Evolutionary conservation across 106 monocot species (phyloP), one percentile per base, ranked within the genome.

Genomic region (Phalaenopsis aphrodite): DNA sequence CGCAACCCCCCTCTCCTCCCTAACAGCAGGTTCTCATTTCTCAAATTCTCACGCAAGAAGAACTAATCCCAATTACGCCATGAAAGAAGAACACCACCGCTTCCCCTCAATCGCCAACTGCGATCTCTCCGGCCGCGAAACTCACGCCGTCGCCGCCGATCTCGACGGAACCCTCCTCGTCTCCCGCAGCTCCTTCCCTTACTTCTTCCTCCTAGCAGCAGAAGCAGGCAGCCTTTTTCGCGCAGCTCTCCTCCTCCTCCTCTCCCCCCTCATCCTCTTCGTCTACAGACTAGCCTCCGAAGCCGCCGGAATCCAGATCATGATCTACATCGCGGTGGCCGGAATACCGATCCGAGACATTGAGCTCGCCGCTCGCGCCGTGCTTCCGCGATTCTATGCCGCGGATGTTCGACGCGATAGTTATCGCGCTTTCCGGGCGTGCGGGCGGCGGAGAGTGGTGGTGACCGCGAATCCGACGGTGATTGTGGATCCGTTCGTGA

Each of bases 81-180:
- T 73, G 85, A 18, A 73, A 8, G 56, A 65, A 41, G 79, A 73
- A 19, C 43, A 58, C 17, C 75, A 72, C 7, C 38, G 39, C 55
- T 93, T 90, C 78, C 88, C 87, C 3, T 66, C 84, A 12, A 75
- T 91, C 45, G 46, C 84, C 12, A 46, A 8, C 47, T 96, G 80
- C 87, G 67, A 86, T 8, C 15, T 64, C 75, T 58, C 80, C n/a
- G 72, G 57, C 37, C 79, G 88, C 1, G 81, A 81, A 21, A 30
- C 56, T 7, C 89, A 87, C 80, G 75, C 87, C 5, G 88, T 82
- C 46, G 89, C 92, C 2, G 94, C 94, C 4, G 97, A 97, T 78
- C 87, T 97, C 9, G 97, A 97, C 78, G 94, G 97, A 42, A 90
- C 92, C 11, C 90, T 97, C 42, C 87, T 96, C 48, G 90, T 86